phyloP scores from a whole-genome alignment of 257 asterid genomes.

The Salvia miltiorrhiza region DNA sequence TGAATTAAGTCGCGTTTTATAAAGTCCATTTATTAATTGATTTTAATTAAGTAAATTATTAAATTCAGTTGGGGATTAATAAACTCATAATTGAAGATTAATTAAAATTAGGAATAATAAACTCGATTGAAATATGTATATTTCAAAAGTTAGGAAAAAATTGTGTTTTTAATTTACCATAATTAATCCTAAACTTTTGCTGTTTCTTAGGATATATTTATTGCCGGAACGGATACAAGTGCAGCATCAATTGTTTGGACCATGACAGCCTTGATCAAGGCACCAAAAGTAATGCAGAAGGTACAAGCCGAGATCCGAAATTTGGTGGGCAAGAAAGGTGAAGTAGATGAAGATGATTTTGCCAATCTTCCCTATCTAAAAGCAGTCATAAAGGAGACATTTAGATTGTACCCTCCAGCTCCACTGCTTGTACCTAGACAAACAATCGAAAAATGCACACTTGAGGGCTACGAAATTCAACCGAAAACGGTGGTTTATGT shows the following conservation, averaged over 20 bases:
- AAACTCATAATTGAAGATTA: too few species aligned
- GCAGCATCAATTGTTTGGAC: constrained; percentile 11
- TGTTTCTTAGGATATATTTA: constrained; percentile 7
- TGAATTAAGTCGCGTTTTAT: too few species aligned
- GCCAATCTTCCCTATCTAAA: constrained; percentile 11
- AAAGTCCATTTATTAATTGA: too few species aligned
- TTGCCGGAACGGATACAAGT: constrained; percentile 11
- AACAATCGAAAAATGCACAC: constrained; percentile 1
- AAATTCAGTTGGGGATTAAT: too few species aligned
- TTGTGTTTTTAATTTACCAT: too few species aligned
- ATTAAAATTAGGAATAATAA: too few species aligned
- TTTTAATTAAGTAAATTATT: too few species aligned
- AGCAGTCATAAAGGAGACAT: constrained; percentile 9
- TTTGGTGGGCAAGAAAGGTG: neutral
- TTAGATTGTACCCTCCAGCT: constrained; percentile 23
- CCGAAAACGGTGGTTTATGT: constrained; percentile 5
- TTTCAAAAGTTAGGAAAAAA: too few species aligned
- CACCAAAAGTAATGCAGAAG: neutral
- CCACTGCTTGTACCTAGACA: constrained; percentile 20
- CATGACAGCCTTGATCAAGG: constrained; percentile 17
- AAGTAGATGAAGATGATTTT: constrained; percentile 12
- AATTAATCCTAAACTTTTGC: too few species aligned
- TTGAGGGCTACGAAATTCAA: constrained; percentile 21
- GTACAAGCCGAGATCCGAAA: constrained; percentile 10
- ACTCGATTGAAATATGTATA: too few species aligned